Base-by-base conservation (phyloP, 208 protist species). In the Phytomonas serpens region DNA sequence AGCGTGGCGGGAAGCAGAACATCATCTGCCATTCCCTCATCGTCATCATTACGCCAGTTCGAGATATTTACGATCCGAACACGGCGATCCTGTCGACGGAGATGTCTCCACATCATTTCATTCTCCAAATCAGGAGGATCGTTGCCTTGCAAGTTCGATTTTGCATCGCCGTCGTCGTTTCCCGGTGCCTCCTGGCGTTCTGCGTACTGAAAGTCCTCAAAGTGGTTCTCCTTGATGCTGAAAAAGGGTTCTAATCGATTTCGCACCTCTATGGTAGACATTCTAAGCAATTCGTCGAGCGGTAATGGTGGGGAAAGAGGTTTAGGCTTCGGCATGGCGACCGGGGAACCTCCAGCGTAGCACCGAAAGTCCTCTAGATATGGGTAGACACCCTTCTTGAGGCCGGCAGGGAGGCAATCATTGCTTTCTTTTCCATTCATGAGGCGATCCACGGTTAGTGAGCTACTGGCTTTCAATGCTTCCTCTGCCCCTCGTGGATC, bases 231-330 rank as follows among this genome's bases (percentile, higher is more conserved):
- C 42, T 86, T 91, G 3, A 34, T 51, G 1, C 65, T 38, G 64
- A 90, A 95, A 75, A 90, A 93, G n/a, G 71, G 74, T 71, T 88
- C 81, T 34, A 95, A 72, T 14, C 78, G 65, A 3, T 77, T 78
- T 34, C 86, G 79, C n/a, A 95, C 87, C 34, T 95, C 86, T 16
- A 77, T 68, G 27, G 76, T 85, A 9, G 85, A 90, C 87, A 93
- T 90, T 38, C 61, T 66, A n/a, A 77, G 73, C 65, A 93, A 74
- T 51, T 74, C 57, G 6, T 66, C 64, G 29, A 87, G 64, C 13
- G 76, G 34, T 51, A 42, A 75, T 6, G 76, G 69, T 32, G 69
- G 67, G 30, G 5, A 33, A 19, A 19, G 36, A 14, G 4, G n/a
- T 34, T 31, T 52, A 51, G 9, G 16, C 32, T 34, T 29, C n/a